Evolutionary conservation across 495 filamentous ascomycete genomes (phyloP).

Genomic region (Parmelia sp.): DNA sequence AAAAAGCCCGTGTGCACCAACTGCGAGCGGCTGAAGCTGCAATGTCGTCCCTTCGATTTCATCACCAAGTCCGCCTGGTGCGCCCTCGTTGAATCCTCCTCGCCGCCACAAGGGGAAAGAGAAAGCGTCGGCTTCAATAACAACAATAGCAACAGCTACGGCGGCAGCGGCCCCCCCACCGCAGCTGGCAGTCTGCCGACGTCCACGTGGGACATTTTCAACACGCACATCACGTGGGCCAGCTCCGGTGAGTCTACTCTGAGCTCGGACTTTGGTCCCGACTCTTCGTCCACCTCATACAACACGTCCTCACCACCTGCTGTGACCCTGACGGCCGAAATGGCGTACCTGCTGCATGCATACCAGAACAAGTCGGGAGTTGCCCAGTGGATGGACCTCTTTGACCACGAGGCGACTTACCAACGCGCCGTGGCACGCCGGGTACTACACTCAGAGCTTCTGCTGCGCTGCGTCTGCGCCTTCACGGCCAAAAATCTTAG

Average conservation of each 20-base stretch:
- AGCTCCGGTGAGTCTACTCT: neutral
- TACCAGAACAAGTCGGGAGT: neutral
- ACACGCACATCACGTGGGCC: neutral
- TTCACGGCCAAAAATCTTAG: neutral
- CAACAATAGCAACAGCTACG: too few species aligned
- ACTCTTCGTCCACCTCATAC: neutral
- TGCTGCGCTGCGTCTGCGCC: neutral
- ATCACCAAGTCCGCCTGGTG: neutral
- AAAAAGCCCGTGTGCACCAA: neutral
- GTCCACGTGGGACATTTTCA: neutral
- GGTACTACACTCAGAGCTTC: neutral
- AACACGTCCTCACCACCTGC: neutral
- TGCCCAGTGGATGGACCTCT: neutral
- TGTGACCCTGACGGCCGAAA: neutral
- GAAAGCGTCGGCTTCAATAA: too few species aligned
- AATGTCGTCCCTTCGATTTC: neutral
- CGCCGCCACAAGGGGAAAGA: neutral
- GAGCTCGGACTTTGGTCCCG: neutral
- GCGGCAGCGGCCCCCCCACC: too few species aligned
- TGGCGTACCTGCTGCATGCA: neutral
- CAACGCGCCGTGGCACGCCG: neutral
- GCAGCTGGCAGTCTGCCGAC: neutral
- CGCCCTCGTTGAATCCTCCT: neutral
- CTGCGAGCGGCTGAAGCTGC: neutral
- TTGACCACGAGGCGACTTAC: neutral